Evolutionary conservation across 768 basidiomycete genomes (phyloP).

Genomic region (Panus rudis): DNA sequence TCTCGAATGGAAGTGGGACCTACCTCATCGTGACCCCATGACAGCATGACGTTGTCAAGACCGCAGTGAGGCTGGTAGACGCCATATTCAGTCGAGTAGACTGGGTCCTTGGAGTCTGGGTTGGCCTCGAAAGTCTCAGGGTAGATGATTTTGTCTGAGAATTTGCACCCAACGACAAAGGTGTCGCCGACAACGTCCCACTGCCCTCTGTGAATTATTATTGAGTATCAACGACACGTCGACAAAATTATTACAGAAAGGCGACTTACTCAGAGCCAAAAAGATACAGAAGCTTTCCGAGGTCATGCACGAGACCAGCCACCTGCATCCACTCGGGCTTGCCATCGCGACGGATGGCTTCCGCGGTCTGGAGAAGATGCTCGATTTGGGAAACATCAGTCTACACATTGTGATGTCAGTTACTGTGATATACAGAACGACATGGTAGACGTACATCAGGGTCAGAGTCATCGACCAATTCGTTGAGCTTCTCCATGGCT

Average conservation of each 20-base stretch:
- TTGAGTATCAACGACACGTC: conserved; percentile 1
- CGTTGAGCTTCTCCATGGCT: conserved; percentile 82
- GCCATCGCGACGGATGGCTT: conserved; percentile 78
- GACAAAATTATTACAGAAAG: not conserved
- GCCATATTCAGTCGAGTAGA: conserved; percentile 67
- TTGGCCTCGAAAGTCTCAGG: conserved; percentile 72
- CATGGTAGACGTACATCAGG: conserved; percentile 53
- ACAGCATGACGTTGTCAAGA: conserved; percentile 81
- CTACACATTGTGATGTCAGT: conserved; percentile 27
- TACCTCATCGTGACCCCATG: conserved; percentile 91
- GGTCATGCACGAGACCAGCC: conserved; percentile 80
- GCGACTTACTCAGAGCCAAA: conserved; percentile 60
- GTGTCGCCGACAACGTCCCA: conserved; percentile 93
- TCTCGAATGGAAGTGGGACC: conserved; percentile 13
- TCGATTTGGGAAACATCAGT: conserved; percentile 80
- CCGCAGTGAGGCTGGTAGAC: conserved; percentile 77
- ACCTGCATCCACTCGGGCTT: conserved; percentile 94
- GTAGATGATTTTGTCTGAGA: conserved; percentile 79
- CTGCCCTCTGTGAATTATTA: conserved; percentile 46
- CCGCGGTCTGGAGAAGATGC: conserved; percentile 87
- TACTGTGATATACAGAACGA: not conserved
- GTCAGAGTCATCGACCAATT: conserved; percentile 85
- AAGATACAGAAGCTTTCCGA: conserved; percentile 81
- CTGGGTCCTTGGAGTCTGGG: conserved; percentile 55
- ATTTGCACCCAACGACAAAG: conserved; percentile 79